phyloP scores from a whole-genome alignment of 306 rosid species.

The Gillenia trifoliata region DNA sequence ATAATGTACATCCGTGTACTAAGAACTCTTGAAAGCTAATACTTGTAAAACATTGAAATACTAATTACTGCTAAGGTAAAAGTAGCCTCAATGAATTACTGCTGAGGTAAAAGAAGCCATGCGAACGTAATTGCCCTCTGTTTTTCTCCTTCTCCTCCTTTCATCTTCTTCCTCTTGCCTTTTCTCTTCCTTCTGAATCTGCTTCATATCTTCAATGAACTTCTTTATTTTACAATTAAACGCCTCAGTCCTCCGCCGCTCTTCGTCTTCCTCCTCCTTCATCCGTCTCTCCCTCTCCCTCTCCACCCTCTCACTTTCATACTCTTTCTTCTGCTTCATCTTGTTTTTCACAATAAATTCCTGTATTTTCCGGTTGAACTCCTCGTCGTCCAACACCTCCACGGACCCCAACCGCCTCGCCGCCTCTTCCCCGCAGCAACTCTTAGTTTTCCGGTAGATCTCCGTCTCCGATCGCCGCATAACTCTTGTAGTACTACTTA shows the following conservation, averaged over 20 bases:
- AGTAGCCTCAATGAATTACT: neutral
- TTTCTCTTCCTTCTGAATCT: neutral
- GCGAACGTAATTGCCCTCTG: neutral
- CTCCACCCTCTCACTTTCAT: neutral
- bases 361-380: conserved; percentile 50
- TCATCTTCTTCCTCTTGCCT: neutral
- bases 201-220: neutral
- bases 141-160: neutral
- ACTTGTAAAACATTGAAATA: neutral
- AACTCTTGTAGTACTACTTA: neutral
- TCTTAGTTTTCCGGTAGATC: neutral
- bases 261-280: neutral
- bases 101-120: neutral
- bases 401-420: conserved; percentile 13
- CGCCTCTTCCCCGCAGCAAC: conserved; percentile 18
- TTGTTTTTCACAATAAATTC: conserved; percentile 52
- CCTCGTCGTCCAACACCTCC: conserved; percentile 56
- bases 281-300: neutral
- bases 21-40: neutral
- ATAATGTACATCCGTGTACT: neutral
- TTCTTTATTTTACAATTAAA: conserved; percentile 44
- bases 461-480: conserved; percentile 31
- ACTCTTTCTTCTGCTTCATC: conserved; percentile 34
- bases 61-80: neutral
- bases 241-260: conserved; percentile 34